Percentiles rank a stretch among this genome's conserved stretches.
Conservation (phyloP, 2,329 filamentous ascomycete genomes). For the Fusarium sp. region DNA sequence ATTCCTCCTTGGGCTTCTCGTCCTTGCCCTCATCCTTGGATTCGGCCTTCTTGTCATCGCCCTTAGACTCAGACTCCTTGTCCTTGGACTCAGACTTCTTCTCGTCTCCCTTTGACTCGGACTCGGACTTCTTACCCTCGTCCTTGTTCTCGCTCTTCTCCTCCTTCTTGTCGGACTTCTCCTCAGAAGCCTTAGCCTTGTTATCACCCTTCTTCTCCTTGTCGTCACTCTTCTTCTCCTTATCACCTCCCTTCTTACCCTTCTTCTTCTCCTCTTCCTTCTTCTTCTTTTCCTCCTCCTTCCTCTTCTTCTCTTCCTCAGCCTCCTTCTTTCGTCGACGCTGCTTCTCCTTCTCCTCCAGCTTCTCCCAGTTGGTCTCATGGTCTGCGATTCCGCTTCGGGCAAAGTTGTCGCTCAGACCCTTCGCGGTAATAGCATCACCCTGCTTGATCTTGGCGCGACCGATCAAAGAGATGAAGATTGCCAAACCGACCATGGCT, state of each 20-base stretch:
- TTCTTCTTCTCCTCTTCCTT: slow-evolving; percentile 49
- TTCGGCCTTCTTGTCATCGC: slow-evolving; percentile 24
- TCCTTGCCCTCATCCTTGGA: slow-evolving; percentile 26
- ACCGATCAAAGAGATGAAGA: slow-evolving; percentile 83
- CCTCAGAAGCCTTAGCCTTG: slow-evolving; percentile 10
- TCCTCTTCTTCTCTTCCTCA: slow-evolving; percentile 53
- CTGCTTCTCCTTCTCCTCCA: slow-evolving; percentile 57
- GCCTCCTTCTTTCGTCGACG: slow-evolving; percentile 55
- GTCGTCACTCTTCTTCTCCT: slow-evolving; percentile 39
- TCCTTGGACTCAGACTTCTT: slow-evolving; percentile 31
- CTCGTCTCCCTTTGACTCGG: slow-evolving; percentile 38
- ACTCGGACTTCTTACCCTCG: slow-evolving; percentile 14
- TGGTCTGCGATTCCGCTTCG: slow-evolving; percentile 51
- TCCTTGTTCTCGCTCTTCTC: slow-evolving; percentile 39
- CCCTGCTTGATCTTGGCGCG: slow-evolving; percentile 76
- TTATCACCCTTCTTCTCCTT: neutral
- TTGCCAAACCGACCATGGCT: slow-evolving; percentile 85
- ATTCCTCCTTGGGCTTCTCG: slow-evolving; percentile 27
- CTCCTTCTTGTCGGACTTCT: slow-evolving; percentile 42
- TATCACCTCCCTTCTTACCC: slow-evolving; percentile 39
- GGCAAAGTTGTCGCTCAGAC: slow-evolving; percentile 55
- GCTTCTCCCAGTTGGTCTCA: slow-evolving; percentile 59
- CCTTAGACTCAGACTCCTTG: slow-evolving; percentile 18
- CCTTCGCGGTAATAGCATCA: slow-evolving; percentile 48
- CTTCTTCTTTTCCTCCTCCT: slow-evolving; percentile 51